Conservation (phyloP, 108 stramenopile genomes). For the Conticribra weissflogii region DNA sequence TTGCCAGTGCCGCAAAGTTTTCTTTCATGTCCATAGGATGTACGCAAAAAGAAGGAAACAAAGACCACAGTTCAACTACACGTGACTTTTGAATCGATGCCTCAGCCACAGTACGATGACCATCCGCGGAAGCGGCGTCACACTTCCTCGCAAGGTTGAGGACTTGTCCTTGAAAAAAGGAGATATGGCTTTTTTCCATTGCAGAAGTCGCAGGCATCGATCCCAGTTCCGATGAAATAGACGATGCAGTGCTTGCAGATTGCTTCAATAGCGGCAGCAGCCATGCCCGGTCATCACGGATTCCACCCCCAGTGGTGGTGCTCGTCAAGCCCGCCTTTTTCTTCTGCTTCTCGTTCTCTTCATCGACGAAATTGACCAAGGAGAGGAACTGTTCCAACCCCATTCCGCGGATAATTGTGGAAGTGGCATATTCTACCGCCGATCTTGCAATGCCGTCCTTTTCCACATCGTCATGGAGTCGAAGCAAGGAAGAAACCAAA, state of each 20-base stretch:
- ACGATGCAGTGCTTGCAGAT: conserved; percentile 17
- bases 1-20: conserved; percentile 56
- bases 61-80: conserved; percentile 75
- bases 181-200: conserved; percentile 38
- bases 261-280: conserved; percentile 66
- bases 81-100: conserved; percentile 36
- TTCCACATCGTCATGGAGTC: conserved; percentile 40
- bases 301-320: conserved; percentile 43
- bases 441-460: conserved; percentile 40
- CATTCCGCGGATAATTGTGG: conserved; percentile 58
- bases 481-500: conserved; percentile 36
- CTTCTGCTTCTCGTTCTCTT: conserved; percentile 10
- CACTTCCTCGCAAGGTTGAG: conserved; percentile 66
- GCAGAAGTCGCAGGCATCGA: conserved; percentile 4
- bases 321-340: conserved; percentile 30
- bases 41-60: conserved; percentile 71
- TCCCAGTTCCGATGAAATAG: conserved; percentile 6
- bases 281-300: conserved; percentile 60
- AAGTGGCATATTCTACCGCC: conserved; percentile 66
- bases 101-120: conserved; percentile 51
- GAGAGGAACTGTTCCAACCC: conserved; percentile 73
- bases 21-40: conserved; percentile 60
- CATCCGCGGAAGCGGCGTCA: conserved; percentile 57
- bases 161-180: conserved; percentile 71
- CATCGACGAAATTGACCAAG: conserved; percentile 48